Evolutionary conservation across 768 basidiomycete genomes (phyloP).

Genomic region (Amyloporia xantha): DNA sequence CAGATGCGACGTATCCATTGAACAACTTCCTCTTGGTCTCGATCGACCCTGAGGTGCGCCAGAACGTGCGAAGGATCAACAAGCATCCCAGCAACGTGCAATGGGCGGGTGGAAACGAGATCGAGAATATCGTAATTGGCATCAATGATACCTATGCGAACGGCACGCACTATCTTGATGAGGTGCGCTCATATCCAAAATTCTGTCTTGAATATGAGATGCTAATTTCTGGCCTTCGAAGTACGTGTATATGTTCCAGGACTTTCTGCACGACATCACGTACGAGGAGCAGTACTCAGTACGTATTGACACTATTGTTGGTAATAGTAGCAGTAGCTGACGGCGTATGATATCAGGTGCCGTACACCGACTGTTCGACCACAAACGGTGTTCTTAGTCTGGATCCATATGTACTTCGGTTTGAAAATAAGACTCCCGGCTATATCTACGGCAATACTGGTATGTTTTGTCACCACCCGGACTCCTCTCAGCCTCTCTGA

Average conservation of each 20-base stretch:
- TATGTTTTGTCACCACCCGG: too few relatives aligned
- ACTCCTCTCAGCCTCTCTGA: too few relatives aligned
- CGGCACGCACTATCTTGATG: slow-evolving; percentile 42
- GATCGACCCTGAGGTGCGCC: slow-evolving; percentile 47
- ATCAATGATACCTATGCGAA: slow-evolving; percentile 33
- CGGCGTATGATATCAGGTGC: slow-evolving; percentile 30
- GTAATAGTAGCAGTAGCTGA: neutral
- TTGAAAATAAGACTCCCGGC: slow-evolving; percentile 43
- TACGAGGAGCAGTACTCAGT: slow-evolving; percentile 46
- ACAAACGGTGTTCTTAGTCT: slow-evolving; percentile 49
- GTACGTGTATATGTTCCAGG: slow-evolving; percentile 47
- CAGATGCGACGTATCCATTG: slow-evolving; percentile 49
- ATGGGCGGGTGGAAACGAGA: slow-evolving; percentile 61
- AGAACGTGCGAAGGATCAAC: slow-evolving; percentile 52
- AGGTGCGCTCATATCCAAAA: slow-evolving; percentile 29
- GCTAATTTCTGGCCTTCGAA: slow-evolving; percentile 16
- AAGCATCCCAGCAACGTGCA: too few relatives aligned
- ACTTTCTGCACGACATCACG: slow-evolving; percentile 43
- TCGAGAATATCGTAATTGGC: slow-evolving; percentile 43
- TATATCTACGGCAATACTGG: slow-evolving; percentile 52
- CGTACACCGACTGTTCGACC: slow-evolving; percentile 56
- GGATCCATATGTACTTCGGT: slow-evolving; percentile 46
- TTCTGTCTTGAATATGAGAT: neutral
- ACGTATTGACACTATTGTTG: slow-evolving; percentile 3
- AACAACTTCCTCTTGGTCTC: slow-evolving; percentile 46